Evolutionary conservation across 2,329 filamentous ascomycete species (phyloP), one percentile per base, ranked within the genome.

Genomic region (Metarhizium sp.): DNA sequence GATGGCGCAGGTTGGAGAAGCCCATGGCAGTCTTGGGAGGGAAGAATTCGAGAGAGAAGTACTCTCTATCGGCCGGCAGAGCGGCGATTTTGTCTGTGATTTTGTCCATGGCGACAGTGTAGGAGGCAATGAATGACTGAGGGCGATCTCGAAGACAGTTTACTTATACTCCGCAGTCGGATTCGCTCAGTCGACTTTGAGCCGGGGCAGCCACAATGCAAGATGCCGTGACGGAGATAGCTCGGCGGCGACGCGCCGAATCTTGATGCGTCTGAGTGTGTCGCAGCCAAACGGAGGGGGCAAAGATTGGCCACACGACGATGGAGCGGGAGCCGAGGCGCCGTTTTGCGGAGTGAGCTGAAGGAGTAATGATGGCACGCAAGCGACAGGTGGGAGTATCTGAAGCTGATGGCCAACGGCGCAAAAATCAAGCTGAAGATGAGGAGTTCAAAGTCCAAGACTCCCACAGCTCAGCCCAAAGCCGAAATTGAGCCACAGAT

Each of bases 1-100:
- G 91, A 61, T 89, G 88, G 68, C 92, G 88, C 55, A 99, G 84
- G 71, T 99, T 99, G 59, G 90, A 87, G 66, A 94, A 95, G 61
- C 94, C 94, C 85, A 95, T 96, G 59, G 87, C 80, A 50, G 94
- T 99, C 78, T 97, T 99, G 60, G 94, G 94, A 62, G 94, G 94
- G 76, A 99, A 99, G 83, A 99, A 99, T 75, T 99, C 94, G 73
- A 97, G 86, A 50, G 94, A 97, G 74, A 96, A 95, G 78, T 94
- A 97, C 69, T 82, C 85, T 61, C 83, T 82, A 71, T 89, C 84
- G 60, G 86, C 81, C 71, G 90, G 88, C 75, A 99, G 76, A 59
- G 90, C 89, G 73, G 89, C 88, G 68, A 97, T 92, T 79, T 96
- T 96, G 78, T 95, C 88, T 59, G 90, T 95, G 69, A 96, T 92